A percentile compares a stretch with the other conserved stretches of the same genome.
These are phyloP conservation scores for Talaromyces thailandensis DNA, from an alignment of 495 filamentous ascomycete genomes.

Conservation along the genomic window DNA sequence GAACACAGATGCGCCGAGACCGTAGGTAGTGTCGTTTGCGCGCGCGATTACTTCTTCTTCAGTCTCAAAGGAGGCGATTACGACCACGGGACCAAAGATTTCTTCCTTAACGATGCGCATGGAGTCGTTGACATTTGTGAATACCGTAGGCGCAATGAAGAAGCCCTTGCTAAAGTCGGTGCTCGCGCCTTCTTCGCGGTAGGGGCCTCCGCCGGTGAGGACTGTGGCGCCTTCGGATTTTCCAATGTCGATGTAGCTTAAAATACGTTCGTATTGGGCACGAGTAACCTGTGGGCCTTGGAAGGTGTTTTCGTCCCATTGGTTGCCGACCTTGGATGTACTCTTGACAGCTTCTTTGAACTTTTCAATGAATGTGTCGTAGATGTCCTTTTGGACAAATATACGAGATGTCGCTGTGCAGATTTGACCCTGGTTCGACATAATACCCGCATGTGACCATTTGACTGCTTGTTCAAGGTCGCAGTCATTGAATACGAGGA, in stretches of 20 bases:
- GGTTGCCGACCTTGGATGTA: conserved; percentile 70
- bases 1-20: conserved; percentile 74
- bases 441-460: conserved; percentile 70
- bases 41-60: conserved; percentile 75
- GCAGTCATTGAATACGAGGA: conserved; percentile 78
- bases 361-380: conserved; percentile 62
- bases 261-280: conserved; percentile 74
- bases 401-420: conserved; percentile 80
- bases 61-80: conserved; percentile 66
- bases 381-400: conserved; percentile 65
- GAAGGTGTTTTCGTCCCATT: conserved; percentile 64
- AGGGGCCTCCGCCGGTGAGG: conserved; percentile 59
- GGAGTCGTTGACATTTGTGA: conserved; percentile 56
- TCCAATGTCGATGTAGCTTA: conserved; percentile 68
- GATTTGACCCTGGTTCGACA: conserved; percentile 80
- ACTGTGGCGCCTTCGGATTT: conserved; percentile 77
- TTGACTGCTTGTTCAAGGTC: conserved; percentile 74
- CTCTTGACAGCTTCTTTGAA: conserved; percentile 61
- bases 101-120: conserved; percentile 66
- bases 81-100: conserved; percentile 85
- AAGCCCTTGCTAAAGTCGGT: conserved; percentile 39
- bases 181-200: conserved; percentile 41
- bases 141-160: conserved; percentile 65
- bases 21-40: conserved; percentile 81
- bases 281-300: conserved; percentile 89